phyloP scores from a whole-genome alignment of 768 basidiomycete species.

The Podaxis pistillaris region DNA sequence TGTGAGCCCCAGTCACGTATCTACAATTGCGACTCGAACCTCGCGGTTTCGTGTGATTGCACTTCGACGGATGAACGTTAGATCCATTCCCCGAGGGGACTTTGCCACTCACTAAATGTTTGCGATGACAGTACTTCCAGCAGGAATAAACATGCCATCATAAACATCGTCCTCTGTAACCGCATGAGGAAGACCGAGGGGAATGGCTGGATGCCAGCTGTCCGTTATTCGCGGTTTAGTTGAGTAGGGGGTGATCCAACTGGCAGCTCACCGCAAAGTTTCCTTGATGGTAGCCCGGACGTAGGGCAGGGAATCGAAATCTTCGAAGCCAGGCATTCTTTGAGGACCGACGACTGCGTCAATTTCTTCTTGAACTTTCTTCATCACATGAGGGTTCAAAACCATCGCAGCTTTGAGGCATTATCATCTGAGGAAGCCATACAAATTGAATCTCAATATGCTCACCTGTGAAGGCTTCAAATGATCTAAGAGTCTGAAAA shows the following conservation, averaged over 20 bases:
- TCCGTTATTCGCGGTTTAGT: not conserved
- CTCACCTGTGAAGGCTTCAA: slow-evolving; percentile 19
- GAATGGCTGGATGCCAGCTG: slow-evolving; percentile 25
- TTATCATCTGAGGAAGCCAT: not conserved
- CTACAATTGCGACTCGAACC: not conserved
- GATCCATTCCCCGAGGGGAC: not conserved
- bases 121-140: slow-evolving; percentile 26
- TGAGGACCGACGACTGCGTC: slow-evolving; percentile 29
- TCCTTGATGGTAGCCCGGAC: slow-evolving; percentile 24
- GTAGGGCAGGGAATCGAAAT: slow-evolving; percentile 27
- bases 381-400: slow-evolving; percentile 27
- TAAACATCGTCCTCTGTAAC: slow-evolving; percentile 35
- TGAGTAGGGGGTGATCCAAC: not conserved
- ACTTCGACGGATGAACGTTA: not conserved
- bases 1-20: slow-evolving; percentile 14
- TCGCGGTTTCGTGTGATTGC: not conserved
- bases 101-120: slow-evolving; percentile 23
- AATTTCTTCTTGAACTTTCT: slow-evolving; percentile 33
- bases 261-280: slow-evolving; percentile 17
- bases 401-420: slow-evolving; percentile 30
- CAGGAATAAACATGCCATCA: slow-evolving; percentile 34
- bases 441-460: not conserved
- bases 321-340: slow-evolving; percentile 32
- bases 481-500: slow-evolving; percentile 17
- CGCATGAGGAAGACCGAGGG: slow-evolving; percentile 32